These are phyloP conservation scores for Penicillium sp. DNA, from an alignment of 2,329 filamentous ascomycete species.

Conservation along the genomic window DNA sequence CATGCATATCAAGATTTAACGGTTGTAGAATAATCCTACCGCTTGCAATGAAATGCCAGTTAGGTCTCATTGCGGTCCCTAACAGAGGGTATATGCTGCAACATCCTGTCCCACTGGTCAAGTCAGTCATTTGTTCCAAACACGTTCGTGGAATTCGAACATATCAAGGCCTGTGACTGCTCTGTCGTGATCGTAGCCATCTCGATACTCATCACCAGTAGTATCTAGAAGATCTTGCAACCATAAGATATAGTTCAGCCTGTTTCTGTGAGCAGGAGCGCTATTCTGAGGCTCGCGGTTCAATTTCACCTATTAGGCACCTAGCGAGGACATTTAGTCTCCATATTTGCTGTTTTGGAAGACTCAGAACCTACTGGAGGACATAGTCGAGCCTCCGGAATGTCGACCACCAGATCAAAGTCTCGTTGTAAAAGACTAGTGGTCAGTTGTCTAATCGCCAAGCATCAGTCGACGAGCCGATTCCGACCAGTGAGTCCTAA, in stretches of 20 bases:
- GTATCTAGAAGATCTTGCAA: constrained; percentile 80
- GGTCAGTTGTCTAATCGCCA: constrained; percentile 64
- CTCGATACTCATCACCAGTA: constrained; percentile 54
- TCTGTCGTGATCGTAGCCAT: constrained; percentile 60
- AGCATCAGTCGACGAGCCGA: constrained; percentile 16
- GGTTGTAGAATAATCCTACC: constrained; percentile 40
- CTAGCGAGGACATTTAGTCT: constrained; percentile 31
- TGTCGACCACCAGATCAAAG: constrained; percentile 71
- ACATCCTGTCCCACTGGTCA: constrained; percentile 75
- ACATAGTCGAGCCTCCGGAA: constrained; percentile 81
- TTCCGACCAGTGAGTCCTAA: constrained; percentile 14
- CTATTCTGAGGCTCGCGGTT: neutral
- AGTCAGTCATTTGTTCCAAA: constrained; percentile 21
- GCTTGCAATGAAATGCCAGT: constrained; percentile 76
- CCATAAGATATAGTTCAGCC: constrained; percentile 91
- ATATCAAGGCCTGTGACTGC: constrained; percentile 76
- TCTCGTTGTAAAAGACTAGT: constrained; percentile 76
- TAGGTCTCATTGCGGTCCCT: constrained; percentile 68
- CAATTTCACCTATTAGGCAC: constrained; percentile 52
- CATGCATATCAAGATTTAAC: neutral
- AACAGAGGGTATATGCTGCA: constrained; percentile 91
- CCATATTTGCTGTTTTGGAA: neutral
- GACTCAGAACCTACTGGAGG: constrained; percentile 67
- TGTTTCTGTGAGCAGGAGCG: constrained; percentile 40
- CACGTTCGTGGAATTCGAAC: constrained; percentile 37